Base-by-base conservation (phyloP, 257 asterid genomes). In the Nicotiana otophora region DNA sequence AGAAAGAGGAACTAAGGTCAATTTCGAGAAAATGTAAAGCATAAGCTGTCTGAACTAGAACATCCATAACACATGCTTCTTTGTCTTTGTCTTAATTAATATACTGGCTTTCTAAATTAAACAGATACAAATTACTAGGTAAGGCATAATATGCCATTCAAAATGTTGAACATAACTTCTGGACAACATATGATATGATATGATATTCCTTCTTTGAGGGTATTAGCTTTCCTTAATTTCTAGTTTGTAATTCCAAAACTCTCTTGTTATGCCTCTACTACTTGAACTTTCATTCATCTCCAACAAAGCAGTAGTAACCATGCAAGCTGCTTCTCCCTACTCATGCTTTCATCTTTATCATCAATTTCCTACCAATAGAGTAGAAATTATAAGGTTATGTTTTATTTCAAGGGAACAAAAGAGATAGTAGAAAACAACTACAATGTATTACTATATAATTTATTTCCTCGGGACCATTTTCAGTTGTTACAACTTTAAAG, bases 211-310 rank as follows among this genome's bases (percentile, higher is more conserved):
- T 87, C 86, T 26, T 62, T 76, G 36, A 87, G 80, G 10, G 62
- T 58, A n/a, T n/a, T n/a, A 4, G 89, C 89, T 81, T 33, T 84
- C 68, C 78, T 82, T 23, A 23, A 23, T 23, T 4, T 63, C 46
- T n/a, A 66, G 46, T 10, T 76, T 28, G 8, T 33, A 65, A 20
- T 87, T 80, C 89, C 89, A 84, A 31, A 84, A 26, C 67, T 77
- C 88, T 10, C 64, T 30, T 15, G 69, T 64, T 12, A 16, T 26
- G 57, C 69, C 80, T 78, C 84, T 64, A 17, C 86, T 67, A 26
- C 83, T 65, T 34, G 88, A 72, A 8, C 26, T 77, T 78, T 83
- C 78, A 70, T 81, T 83, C 70, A 86, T 54, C 75, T 86, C 88
- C 28, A 36, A 83, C 34, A 80, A n/a, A 2, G 84, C 86, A 14